phyloP scores from a whole-genome alignment of 2,329 filamentous ascomycete species.

The Lachnellula hyalina region DNA sequence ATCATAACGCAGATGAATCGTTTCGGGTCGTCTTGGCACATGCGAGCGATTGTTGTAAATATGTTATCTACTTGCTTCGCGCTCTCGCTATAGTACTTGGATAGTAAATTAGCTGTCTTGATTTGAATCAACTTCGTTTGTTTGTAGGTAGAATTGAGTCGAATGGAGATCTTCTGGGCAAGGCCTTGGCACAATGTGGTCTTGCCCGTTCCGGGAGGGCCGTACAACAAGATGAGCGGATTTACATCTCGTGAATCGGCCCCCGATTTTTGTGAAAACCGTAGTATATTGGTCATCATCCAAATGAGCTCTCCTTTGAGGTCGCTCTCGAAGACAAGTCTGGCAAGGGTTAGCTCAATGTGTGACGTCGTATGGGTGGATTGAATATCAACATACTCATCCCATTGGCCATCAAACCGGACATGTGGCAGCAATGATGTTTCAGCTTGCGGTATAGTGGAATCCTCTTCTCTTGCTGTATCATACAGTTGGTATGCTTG shows the following conservation, averaged over 20 bases:
- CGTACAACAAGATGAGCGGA: slow-evolving; percentile 90
- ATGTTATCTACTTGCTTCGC: slow-evolving; percentile 38
- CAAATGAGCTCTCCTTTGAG: slow-evolving; percentile 26
- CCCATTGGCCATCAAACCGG: slow-evolving; percentile 24
- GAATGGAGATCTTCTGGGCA: slow-evolving; percentile 52
- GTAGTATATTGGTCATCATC: slow-evolving; percentile 29
- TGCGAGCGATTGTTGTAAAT: slow-evolving; percentile 35
- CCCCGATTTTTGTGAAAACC: slow-evolving; percentile 12
- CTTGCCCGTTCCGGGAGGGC: slow-evolving; percentile 83
- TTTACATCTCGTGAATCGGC: slow-evolving; percentile 88
- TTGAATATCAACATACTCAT: slow-evolving; percentile 16
- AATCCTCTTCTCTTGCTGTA: slow-evolving; percentile 3
- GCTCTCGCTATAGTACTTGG: slow-evolving; percentile 44
- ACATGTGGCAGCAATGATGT: slow-evolving; percentile 22
- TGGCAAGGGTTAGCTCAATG: slow-evolving; percentile 8
- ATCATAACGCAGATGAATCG: slow-evolving; percentile 29
- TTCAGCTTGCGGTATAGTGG: slow-evolving; percentile 20
- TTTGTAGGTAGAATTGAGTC: slow-evolving; percentile 35
- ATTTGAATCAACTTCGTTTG: slow-evolving; percentile 38
- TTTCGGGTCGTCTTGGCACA: slow-evolving; percentile 21
- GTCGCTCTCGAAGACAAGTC: slow-evolving; percentile 28
- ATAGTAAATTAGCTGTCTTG: slow-evolving; percentile 40
- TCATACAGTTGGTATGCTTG: slow-evolving; percentile 17
- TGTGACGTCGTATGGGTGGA: no score
- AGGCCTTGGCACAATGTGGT: slow-evolving; percentile 96